Percentiles rank a stretch among this genome's conserved stretches.
These are phyloP conservation scores for Pharnaceum exiguum DNA, from an alignment of 148 eudicot species.

Conservation along the genomic window DNA sequence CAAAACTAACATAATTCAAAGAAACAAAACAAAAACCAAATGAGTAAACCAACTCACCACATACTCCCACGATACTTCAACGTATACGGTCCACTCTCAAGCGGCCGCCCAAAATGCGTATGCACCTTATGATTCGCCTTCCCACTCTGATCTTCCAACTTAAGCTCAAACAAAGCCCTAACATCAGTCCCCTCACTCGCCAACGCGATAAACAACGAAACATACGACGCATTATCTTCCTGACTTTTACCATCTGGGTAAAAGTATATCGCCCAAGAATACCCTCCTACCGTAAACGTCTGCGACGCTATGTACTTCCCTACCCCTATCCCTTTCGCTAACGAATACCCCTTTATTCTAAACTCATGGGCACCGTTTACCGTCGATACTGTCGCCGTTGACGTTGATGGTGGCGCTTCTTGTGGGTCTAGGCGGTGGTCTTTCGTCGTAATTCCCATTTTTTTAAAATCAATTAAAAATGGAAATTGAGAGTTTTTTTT, in stretches of 20 bases:
- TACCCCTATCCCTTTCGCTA: slow-evolving; percentile 23
- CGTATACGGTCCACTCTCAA: slow-evolving; percentile 20
- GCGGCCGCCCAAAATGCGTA: slow-evolving; percentile 15
- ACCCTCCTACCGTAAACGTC: slow-evolving; percentile 19
- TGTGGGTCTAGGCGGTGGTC: too few species aligned
- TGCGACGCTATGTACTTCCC: slow-evolving; percentile 23
- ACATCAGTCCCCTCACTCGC: slow-evolving; percentile 23
- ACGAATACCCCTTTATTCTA: slow-evolving; percentile 16
- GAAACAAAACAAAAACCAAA: too few species aligned
- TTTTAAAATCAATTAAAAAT: too few species aligned
- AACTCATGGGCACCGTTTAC: slow-evolving; percentile 23
- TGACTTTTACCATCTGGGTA: slow-evolving; percentile 24
- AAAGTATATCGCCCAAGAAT: slow-evolving; percentile 24
- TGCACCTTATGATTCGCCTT: slow-evolving; percentile 21
- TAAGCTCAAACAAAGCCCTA: slow-evolving; percentile 25
- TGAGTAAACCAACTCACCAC: slow-evolving; percentile 14
- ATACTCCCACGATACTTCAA: slow-evolving; percentile 24
- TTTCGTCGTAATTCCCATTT: too few species aligned
- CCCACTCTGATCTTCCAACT: slow-evolving; percentile 28
- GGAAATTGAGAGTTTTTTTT: too few species aligned
- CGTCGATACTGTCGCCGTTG: slow-evolving; percentile 11
- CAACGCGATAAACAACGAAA: slow-evolving; percentile 23
- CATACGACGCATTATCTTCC: slow-evolving; percentile 20
- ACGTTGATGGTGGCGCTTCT: not conserved
- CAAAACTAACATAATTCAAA: too few species aligned